Evolutionary conservation across 352 stramenopile species (phyloP).

Genomic region (Aphanomyces astaci): DNA sequence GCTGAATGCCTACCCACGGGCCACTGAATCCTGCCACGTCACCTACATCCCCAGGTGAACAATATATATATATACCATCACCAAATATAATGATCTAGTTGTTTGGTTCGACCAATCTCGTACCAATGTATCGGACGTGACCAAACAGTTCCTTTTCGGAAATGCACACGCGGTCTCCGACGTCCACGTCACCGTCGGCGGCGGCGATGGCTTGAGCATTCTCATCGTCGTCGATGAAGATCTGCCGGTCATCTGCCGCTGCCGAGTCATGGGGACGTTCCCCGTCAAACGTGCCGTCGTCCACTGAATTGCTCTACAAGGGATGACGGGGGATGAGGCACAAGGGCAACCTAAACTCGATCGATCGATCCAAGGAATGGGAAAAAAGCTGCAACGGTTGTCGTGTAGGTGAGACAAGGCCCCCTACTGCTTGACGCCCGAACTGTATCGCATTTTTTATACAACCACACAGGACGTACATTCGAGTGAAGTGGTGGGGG

Average conservation of each 20-base stretch:
- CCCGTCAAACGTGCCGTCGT: conserved; percentile 12
- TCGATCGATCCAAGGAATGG: no score
- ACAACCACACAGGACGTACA: no score
- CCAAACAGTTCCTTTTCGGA: conserved; percentile 78
- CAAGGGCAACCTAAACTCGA: no score
- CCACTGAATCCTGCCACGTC: conserved; percentile 65
- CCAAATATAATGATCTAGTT: no score
- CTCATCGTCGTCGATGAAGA: neutral
- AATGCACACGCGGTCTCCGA: conserved; percentile 76
- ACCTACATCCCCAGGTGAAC: no score
- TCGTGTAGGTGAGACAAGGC: no score
- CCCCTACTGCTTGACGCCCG: no score
- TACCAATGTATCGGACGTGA: conserved; percentile 51
- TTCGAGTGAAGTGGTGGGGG: neutral
- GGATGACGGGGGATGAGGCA: neutral
- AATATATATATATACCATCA: no score
- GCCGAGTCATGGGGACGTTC: neutral
- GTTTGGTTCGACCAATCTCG: neutral
- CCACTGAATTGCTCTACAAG: conserved; percentile 19
- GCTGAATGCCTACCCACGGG: conserved; percentile 66
- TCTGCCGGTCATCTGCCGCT: no score
- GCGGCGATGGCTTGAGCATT: neutral
- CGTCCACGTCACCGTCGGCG: conserved; percentile 34
- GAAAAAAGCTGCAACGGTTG: no score
- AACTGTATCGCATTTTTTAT: no score